A percentile compares a stretch with the other conserved stretches of the same genome.
phyloP scores from a whole-genome alignment of 371 early-diverging fungal genomes.

The Cokeromyces recurvatus region DNA sequence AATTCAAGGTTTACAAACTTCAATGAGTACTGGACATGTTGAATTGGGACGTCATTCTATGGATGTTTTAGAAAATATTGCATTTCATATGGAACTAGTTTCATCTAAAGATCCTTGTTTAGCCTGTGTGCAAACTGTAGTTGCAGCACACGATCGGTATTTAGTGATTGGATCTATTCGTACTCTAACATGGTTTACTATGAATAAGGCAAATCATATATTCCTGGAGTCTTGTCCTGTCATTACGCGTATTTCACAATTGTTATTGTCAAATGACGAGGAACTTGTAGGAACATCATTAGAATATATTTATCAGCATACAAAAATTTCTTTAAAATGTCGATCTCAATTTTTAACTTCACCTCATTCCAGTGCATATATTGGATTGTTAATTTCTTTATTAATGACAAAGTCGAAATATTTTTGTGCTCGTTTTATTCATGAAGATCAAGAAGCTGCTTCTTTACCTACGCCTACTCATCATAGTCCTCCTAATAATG shows the following conservation, averaged over 20 bases:
- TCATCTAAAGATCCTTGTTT: slow-evolving; percentile 34
- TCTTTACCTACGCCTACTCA: background rate
- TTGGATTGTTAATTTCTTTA: slow-evolving; percentile 44
- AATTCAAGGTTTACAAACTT: slow-evolving; percentile 49
- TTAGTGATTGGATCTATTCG: slow-evolving; percentile 62
- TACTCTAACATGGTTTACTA: slow-evolving; percentile 54
- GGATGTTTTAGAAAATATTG: slow-evolving; percentile 68
- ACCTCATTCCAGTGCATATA: slow-evolving; percentile 39
- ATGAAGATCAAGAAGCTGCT: slow-evolving; percentile 14
- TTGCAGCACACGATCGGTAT: slow-evolving; percentile 56
- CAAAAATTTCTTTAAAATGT: slow-evolving; percentile 47
- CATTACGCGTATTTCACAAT: slow-evolving; percentile 23
- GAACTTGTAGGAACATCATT: slow-evolving; percentile 61
- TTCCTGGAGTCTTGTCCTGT: slow-evolving; percentile 7
- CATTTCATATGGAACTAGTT: slow-evolving; percentile 35
- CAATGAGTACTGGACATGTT: slow-evolving; percentile 40
- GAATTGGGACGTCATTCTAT: slow-evolving; percentile 61
- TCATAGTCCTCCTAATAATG: background rate
- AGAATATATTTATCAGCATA: slow-evolving; percentile 70
- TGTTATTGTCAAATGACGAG: slow-evolving; percentile 66
- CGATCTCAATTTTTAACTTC: slow-evolving; percentile 37
- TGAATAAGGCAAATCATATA: slow-evolving; percentile 3
- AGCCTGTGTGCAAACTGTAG: slow-evolving; percentile 28
- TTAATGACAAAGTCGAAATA: slow-evolving; percentile 38
- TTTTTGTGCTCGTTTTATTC: slow-evolving; percentile 25